Conservation (phyloP, 345 rosid genomes). For the Ceriops decandra region DNA sequence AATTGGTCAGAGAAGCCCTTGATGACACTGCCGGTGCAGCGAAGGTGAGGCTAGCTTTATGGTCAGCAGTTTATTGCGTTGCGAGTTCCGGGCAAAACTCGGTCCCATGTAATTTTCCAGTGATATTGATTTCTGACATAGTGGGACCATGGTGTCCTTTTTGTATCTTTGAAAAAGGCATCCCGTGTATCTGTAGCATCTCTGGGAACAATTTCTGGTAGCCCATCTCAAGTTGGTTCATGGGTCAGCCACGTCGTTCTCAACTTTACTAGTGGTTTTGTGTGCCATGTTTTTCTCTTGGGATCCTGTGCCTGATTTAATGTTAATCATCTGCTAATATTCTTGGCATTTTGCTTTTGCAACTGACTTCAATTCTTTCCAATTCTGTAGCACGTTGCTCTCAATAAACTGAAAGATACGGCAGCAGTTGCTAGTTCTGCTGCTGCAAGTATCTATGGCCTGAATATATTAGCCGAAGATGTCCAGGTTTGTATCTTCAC, state of each 20-base stretch:
- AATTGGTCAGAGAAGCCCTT: slow-evolving; percentile 82
- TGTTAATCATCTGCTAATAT: not conserved
- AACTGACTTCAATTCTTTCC: slow-evolving; percentile 13
- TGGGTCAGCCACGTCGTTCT: not conserved
- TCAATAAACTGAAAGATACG: slow-evolving; percentile 51
- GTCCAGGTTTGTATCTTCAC: slow-evolving; percentile 60
- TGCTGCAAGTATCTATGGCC: slow-evolving; percentile 78
- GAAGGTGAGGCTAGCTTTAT: slow-evolving; percentile 43
- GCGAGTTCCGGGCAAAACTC: not conserved
- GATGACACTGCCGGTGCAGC: slow-evolving; percentile 99
- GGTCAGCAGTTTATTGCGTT: not conserved
- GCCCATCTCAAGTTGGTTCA: not conserved
- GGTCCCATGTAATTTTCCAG: not conserved
- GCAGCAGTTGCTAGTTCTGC: slow-evolving; percentile 93
- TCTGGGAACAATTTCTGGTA: not conserved
- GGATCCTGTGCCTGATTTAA: not conserved
- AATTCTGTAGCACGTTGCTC: slow-evolving; percentile 59
- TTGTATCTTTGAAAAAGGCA: not conserved
- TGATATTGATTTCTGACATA: slow-evolving; percentile 2
- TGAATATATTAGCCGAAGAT: slow-evolving; percentile 84
- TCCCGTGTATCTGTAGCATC: not conserved
- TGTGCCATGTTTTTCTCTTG: too few species aligned
- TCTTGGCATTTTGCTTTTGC: slow-evolving; percentile 11
- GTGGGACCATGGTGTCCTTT: not conserved
- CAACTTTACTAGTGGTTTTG: slow-evolving; percentile 1